A percentile compares a stretch with the other conserved stretches of the same genome.
These are phyloP conservation scores for Schizosaccharomyces osmophilus DNA, from an alignment of 805 yeast genomes.

Conservation along the genomic window DNA sequence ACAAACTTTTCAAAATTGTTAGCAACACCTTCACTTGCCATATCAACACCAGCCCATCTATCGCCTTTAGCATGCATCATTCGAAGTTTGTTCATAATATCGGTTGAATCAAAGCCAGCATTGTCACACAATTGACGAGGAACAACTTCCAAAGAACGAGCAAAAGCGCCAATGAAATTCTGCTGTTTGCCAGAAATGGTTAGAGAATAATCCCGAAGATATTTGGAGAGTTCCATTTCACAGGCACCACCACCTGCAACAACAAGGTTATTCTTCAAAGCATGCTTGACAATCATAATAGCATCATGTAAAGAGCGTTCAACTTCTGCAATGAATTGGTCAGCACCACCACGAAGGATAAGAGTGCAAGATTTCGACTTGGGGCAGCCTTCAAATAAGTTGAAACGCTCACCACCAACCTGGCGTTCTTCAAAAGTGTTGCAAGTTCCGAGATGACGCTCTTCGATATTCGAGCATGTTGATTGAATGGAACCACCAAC, in stretches of 20 bases:
- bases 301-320: constrained; percentile 96
- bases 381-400: constrained; percentile 80
- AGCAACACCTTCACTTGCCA: constrained; percentile 53
- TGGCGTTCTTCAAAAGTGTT: constrained; percentile 73
- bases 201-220: constrained; percentile 64
- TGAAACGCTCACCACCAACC: constrained; percentile 87
- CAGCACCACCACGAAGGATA: constrained; percentile 89
- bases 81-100: constrained; percentile 67
- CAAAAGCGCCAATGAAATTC: constrained; percentile 72
- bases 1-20: constrained; percentile 68
- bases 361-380: constrained; percentile 81
- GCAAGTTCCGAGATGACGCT: constrained; percentile 64
- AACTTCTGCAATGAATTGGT: constrained; percentile 91
- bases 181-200: constrained; percentile 91
- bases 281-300: constrained; percentile 90
- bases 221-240: constrained; percentile 86
- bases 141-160: constrained; percentile 80
- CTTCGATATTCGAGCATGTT: constrained; percentile 32
- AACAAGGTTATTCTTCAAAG: constrained; percentile 59
- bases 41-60: constrained; percentile 78
- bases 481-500: constrained; percentile 82
- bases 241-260: constrained; percentile 99
- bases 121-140: constrained; percentile 96
- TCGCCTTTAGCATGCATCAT: constrained; percentile 89
- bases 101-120: constrained; percentile 98